Evolutionary conservation across 306 rosid genomes (phyloP).

Genomic region (cucumber (Cucumis sativus)): Cucumber_9930_V3 NC_026660.2:30369001-30369500

Average conservation of each 20-base stretch:
- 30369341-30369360: conserved; percentile 71
- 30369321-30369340: conserved; percentile 51
- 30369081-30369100: background rate
- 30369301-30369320: conserved; percentile 22
- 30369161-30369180: background rate
- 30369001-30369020: conserved; percentile 73
- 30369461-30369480: conserved; percentile 72
- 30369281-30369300: background rate
- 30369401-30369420: background rate
- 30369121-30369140: background rate
- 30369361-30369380: conserved; percentile 76
- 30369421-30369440: background rate
- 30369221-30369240: background rate
- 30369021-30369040: conserved; percentile 83
- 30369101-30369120: background rate
- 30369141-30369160: background rate
- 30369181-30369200: background rate
- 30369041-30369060: conserved; percentile 33
- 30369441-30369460: conserved; percentile 26
- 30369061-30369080: background rate
- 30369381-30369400: background rate
- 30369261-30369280: background rate
- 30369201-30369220: background rate
- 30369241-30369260: background rate
- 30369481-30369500: conserved; percentile 61